phyloP scores from a whole-genome alignment of 106 monocot genomes.

The Dendrobium nobile region DNA sequence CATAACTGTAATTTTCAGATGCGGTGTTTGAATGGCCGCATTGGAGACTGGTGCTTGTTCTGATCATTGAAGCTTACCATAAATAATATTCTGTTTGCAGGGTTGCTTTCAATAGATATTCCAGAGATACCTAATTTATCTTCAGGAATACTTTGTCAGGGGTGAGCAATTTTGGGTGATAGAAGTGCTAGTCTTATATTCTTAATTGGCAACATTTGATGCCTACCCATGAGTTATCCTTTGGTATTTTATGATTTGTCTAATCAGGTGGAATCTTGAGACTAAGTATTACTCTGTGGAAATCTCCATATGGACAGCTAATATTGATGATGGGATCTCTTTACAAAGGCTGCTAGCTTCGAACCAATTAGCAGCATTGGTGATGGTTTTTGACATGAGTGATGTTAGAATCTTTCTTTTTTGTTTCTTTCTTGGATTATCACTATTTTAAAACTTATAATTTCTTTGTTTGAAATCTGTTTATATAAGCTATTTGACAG shows the following conservation, averaged over 20 bases:
- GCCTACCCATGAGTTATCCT: background rate
- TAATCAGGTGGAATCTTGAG: constrained; percentile 85
- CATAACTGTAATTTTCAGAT: background rate
- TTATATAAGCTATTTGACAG: background rate
- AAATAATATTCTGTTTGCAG: constrained; percentile 25
- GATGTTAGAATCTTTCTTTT: constrained; percentile 43
- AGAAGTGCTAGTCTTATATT: background rate
- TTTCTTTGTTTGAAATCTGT: background rate
- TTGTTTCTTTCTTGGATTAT: background rate
- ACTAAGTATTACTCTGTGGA: constrained; percentile 96
- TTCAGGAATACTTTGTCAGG: constrained; percentile 58
- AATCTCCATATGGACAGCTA: constrained; percentile 76
- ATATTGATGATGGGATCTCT: constrained; percentile 69
- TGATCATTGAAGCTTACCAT: background rate
- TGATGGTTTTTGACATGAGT: constrained; percentile 96
- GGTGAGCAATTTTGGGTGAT: constrained; percentile 31
- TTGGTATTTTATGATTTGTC: constrained; percentile 15
- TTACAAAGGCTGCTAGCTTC: constrained; percentile 29
- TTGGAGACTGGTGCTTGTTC: background rate
- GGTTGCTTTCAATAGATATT: constrained; percentile 73
- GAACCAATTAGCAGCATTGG: constrained; percentile 59
- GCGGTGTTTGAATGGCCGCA: background rate
- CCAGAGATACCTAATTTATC: constrained; percentile 56
- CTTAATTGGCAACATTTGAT: background rate
- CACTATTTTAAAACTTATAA: background rate